These are phyloP conservation scores for Alternaria sp. DNA, from an alignment of 2,329 filamentous ascomycete genomes.

Conservation along the genomic window DNA sequence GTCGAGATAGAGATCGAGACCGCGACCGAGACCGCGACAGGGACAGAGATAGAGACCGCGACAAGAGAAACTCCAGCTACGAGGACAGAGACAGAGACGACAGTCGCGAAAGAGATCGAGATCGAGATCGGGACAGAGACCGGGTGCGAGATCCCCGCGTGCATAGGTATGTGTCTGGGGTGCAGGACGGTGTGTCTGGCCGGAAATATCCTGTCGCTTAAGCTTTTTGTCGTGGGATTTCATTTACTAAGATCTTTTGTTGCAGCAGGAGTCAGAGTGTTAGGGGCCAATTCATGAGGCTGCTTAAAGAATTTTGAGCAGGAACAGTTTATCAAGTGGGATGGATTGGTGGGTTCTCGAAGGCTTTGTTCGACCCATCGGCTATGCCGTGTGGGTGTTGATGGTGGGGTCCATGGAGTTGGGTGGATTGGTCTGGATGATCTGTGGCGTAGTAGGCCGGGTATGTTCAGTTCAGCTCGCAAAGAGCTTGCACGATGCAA, in stretches of 20 bases:
- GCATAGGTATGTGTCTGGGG: conserved; percentile 44
- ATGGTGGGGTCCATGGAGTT: neutral
- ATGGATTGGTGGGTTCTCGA: neutral
- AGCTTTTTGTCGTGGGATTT: conserved; percentile 1
- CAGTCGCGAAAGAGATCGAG: conserved; percentile 19
- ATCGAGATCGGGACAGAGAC: conserved; percentile 17
- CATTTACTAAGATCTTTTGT: conserved; percentile 25
- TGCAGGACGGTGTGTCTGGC: conserved; percentile 45
- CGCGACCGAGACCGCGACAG: conserved; percentile 8
- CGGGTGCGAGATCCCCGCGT: conserved; percentile 29
- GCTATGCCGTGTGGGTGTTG: neutral
- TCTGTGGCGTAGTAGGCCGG: conserved; percentile 8
- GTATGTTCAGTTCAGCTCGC: neutral
- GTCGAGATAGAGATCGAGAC: conserved; percentile 5
- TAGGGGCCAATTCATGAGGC: conserved; percentile 21
- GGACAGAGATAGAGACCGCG: conserved; percentile 1
- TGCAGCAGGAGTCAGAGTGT: conserved; percentile 11
- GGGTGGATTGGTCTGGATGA: conserved; percentile 4
- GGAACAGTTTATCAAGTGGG: neutral
- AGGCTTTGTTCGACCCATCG: neutral
- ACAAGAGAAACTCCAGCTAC: neutral
- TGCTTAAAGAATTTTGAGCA: conserved; percentile 30
- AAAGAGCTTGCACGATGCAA: neutral
- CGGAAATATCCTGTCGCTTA: conserved; percentile 37
- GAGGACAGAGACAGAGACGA: conserved; percentile 7